Base-by-base conservation (phyloP, 768 basidiomycete genomes). In the Pleurotus giganteus region DNA sequence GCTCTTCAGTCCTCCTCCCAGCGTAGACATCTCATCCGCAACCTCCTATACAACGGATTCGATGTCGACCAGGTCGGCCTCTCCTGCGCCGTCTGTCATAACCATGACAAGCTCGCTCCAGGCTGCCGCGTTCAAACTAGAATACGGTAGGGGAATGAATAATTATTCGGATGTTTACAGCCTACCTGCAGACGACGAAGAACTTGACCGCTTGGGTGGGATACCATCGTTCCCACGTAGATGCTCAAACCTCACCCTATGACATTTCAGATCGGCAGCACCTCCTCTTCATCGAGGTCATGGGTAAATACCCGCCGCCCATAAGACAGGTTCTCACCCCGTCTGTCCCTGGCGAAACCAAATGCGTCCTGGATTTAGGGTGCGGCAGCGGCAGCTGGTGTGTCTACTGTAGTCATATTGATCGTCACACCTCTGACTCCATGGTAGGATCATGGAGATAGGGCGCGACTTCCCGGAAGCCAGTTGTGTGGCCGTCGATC, bases 381-480 rank as follows among this genome's bases (percentile, higher is more conserved):
- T 90, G 89, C 63, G 90, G 90, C 13, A 87, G 84, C 59, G 90
- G 89, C 44, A 81, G 76, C 58, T 92, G 90, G 90, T 89, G 59
- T 56, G 76, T 63, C 27, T 52, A 42, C 41, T 42, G 45, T 51
- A 17, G 37, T 47, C 17, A 9, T 5, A 43, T 9, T 43, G 44
- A 32, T 58, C 41, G 53, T 47, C 32, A 57, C 27, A 41, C 21
- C 55, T 60, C 51, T 36, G 31, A 51, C 21, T 19, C 9, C 26
- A 19, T 37, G 36, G 29, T 58, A 91, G 90, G 89, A 88, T 91
- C 60, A 78, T 87, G 67, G 86, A 91, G 37, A 73, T 84, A 28
- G 88, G 88, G 31, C 75, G 76, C 45, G 86, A 90, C 62, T 91
- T 86, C 65, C 88, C 89, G 32, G 66, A 86, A 59, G 82, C 80